A percentile compares a stretch with the other conserved stretches of the same genome.
phyloP scores from a whole-genome alignment of 495 filamentous ascomycete genomes.

The Talaromyces proteolyticus region DNA sequence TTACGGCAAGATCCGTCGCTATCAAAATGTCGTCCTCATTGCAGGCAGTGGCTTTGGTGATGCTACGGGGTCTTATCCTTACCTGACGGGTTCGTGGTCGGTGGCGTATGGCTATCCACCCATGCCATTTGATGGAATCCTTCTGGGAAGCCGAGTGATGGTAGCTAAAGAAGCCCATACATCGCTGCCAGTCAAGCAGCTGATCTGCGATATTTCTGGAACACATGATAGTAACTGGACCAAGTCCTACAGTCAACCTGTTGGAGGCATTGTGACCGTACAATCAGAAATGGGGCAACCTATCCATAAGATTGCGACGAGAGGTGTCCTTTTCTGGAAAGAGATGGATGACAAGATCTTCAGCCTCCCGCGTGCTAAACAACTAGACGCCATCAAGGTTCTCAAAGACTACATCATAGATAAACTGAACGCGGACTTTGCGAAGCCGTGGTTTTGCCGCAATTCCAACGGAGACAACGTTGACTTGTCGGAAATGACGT shows the following conservation, averaged over 20 bases:
- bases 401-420: conserved; percentile 91
- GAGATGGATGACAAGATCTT: conserved; percentile 99
- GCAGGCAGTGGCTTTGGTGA: conserved; percentile 92
- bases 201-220: conserved; percentile 86
- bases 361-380: conserved; percentile 90
- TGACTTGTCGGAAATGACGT: conserved; percentile 31
- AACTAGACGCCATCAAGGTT: conserved; percentile 86
- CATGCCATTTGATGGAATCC: conserved; percentile 89
- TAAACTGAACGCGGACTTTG: conserved; percentile 96
- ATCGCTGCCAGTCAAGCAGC: conserved; percentile 87
- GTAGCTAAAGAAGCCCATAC: conserved; percentile 93
- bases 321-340: conserved; percentile 92
- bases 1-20: conserved; percentile 78
- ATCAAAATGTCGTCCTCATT: conserved; percentile 79
- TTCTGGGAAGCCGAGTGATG: conserved; percentile 93
- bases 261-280: conserved; percentile 95
- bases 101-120: conserved; percentile 78
- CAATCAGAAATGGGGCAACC: conserved; percentile 98
- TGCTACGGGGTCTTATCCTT: conserved; percentile 87
- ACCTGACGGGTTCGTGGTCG: conserved; percentile 85
- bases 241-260: conserved; percentile 88
- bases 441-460: conserved; percentile 97
- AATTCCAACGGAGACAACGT: conserved; percentile 52
- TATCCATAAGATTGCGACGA: conserved; percentile 95
- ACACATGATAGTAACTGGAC: conserved; percentile 90